phyloP scores from a whole-genome alignment of 257 asterid species.

The Gentiana straminea region DNA sequence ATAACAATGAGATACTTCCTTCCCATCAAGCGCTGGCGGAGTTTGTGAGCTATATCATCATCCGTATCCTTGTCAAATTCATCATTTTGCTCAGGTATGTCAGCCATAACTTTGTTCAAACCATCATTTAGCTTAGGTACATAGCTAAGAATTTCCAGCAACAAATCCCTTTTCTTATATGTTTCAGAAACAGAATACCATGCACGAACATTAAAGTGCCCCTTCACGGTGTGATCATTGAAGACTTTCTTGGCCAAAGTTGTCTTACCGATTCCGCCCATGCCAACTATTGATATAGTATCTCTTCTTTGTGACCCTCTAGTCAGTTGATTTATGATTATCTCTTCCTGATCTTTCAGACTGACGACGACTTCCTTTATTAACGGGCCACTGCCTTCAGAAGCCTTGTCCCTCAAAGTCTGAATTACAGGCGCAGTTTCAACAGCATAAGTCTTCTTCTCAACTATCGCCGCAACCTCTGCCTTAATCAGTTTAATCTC shows the following conservation, averaged over 20 bases:
- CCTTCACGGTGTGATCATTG: fast-evolving
- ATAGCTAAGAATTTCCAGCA: slow-evolving; percentile 1
- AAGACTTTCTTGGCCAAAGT: slow-evolving; percentile 10
- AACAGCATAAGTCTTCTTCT: not conserved
- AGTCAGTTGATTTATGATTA: not conserved
- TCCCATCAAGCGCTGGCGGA: not conserved
- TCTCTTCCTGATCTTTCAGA: not conserved
- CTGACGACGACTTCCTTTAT: not conserved
- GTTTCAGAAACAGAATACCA: slow-evolving; percentile 16
- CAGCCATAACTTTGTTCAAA: not conserved
- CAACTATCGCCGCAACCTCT: too few relatives aligned
- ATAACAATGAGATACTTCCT: not conserved
- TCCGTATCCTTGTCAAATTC: not conserved
- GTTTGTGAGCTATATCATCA: not conserved
- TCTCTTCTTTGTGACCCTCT: not conserved
- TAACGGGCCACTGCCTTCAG: not conserved
- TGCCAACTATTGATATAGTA: slow-evolving; percentile 13
- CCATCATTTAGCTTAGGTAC: not conserved
- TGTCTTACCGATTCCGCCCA: slow-evolving; percentile 15
- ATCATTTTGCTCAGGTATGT: not conserved
- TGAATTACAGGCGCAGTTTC: not conserved
- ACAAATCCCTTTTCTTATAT: not conserved
- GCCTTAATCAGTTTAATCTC: not conserved
- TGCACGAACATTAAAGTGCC: not conserved
- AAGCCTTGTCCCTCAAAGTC: not conserved